A percentile compares a stretch with the other conserved stretches of the same genome.
phyloP scores from a whole-genome alignment of 2,329 filamentous ascomycete species.

The Trichoderma sp. region DNA sequence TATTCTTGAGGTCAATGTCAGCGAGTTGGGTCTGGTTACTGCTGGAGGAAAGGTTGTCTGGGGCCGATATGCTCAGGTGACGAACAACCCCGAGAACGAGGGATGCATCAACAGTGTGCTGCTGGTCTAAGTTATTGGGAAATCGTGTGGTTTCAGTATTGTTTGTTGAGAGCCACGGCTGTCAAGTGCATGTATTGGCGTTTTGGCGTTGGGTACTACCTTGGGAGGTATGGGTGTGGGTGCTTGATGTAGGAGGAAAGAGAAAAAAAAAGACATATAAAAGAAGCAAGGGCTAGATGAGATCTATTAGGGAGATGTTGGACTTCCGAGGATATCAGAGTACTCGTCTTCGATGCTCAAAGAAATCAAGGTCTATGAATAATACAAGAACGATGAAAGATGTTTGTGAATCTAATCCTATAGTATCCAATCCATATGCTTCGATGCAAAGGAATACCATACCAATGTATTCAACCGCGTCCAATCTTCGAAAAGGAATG shows the following conservation, averaged over 20 bases:
- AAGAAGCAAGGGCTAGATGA: neutral
- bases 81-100: conserved; percentile 52
- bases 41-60: conserved; percentile 91
- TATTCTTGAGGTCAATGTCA: conserved; percentile 86
- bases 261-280: neutral
- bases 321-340: conserved; percentile 8
- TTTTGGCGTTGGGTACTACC: conserved; percentile 30
- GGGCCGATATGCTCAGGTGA: conserved; percentile 70
- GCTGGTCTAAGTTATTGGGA: conserved; percentile 32
- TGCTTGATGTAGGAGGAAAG: neutral
- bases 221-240: conserved; percentile 2
- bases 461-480: neutral
- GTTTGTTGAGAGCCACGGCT: conserved; percentile 5
- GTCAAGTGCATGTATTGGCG: conserved; percentile 34
- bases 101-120: conserved; percentile 48
- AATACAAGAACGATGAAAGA: neutral
- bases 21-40: conserved; percentile 86
- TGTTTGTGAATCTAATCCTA: neutral
- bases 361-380: neutral
- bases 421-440: neutral
- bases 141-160: neutral
- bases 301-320: conserved; percentile 6
- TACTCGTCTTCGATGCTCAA: neutral
- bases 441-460: neutral
- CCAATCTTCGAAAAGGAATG: neutral